phyloP scores from a whole-genome alignment of 2,329 filamentous ascomycete species.

The Emergomyces pasteurianus region DNA sequence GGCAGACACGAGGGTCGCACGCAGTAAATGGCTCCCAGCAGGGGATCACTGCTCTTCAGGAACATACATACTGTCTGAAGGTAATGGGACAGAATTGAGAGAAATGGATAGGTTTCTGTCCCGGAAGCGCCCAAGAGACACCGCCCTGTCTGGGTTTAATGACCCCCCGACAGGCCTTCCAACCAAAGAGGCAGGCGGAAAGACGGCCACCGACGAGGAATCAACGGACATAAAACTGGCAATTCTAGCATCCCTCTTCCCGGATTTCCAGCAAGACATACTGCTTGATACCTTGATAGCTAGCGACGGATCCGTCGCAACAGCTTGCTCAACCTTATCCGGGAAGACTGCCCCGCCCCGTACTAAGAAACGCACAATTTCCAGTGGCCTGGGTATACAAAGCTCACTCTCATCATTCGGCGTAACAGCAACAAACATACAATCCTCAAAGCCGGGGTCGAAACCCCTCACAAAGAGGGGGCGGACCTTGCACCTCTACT shows the following conservation, averaged over 20 bases:
- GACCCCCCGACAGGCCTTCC: not conserved
- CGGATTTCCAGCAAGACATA: slow-evolving; percentile 48
- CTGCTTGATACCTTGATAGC: slow-evolving; percentile 70
- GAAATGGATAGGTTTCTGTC: slow-evolving; percentile 32
- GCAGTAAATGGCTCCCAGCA: slow-evolving; percentile 13
- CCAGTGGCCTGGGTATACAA: slow-evolving; percentile 42
- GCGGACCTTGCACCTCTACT: slow-evolving; percentile 70
- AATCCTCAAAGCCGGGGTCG: not conserved
- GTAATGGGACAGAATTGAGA: slow-evolving; percentile 9
- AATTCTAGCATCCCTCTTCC: slow-evolving; percentile 65
- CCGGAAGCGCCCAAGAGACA: slow-evolving; percentile 22
- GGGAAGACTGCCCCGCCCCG: slow-evolving; percentile 12
- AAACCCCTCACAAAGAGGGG: slow-evolving; percentile 52
- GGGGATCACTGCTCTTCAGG: slow-evolving; percentile 8
- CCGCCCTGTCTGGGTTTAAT: slow-evolving; percentile 7
- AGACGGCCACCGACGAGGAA: slow-evolving; percentile 28
- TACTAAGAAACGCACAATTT: slow-evolving; percentile 26
- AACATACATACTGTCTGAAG: slow-evolving; percentile 14
- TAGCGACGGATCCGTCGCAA: slow-evolving; percentile 62
- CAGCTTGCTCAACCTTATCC: slow-evolving; percentile 47
- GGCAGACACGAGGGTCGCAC: not conserved
- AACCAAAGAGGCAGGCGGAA: not conserved
- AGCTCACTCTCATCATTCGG: slow-evolving; percentile 45
- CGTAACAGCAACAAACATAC: not conserved
- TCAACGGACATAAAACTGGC: slow-evolving; percentile 85